These are phyloP conservation scores for Clarireedia paspali DNA, from an alignment of 2,329 filamentous ascomycete species.

Conservation along the genomic window DNA sequence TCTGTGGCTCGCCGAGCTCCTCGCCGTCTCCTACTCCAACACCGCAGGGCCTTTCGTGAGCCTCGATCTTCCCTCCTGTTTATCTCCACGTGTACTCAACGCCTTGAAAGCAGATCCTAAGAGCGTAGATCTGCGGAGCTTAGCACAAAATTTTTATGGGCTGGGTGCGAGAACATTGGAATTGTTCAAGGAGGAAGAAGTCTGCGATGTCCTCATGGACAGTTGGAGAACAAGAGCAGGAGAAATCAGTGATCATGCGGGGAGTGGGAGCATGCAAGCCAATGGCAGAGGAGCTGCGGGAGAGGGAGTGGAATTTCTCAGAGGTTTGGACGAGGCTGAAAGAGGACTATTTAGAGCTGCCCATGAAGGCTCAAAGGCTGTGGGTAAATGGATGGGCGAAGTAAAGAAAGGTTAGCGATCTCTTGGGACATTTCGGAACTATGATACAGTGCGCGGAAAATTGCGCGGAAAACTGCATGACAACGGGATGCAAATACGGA, in stretches of 20 bases:
- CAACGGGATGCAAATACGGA: too few species aligned
- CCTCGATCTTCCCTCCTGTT: constrained; percentile 69
- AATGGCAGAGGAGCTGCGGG: constrained; percentile 59
- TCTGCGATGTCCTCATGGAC: constrained; percentile 62
- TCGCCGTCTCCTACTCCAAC: constrained; percentile 57
- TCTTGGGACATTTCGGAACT: neutral
- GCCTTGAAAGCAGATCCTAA: constrained; percentile 86
- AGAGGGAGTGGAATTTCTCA: constrained; percentile 73
- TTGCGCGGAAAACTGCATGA: too few species aligned
- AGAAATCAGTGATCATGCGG: constrained; percentile 81
- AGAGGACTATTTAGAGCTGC: constrained; percentile 65
- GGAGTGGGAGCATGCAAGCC: constrained; percentile 68
- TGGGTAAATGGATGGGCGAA: constrained; percentile 58
- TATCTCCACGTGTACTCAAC: constrained; percentile 70
- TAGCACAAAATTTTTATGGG: constrained; percentile 82
- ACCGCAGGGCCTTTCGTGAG: constrained; percentile 56
- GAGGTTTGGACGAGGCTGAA: constrained; percentile 86
- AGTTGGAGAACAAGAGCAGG: constrained; percentile 76
- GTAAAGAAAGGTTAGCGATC: constrained; percentile 24
- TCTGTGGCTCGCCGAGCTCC: constrained; percentile 91
- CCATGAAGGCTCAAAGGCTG: constrained; percentile 64
- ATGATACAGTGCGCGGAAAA: neutral
- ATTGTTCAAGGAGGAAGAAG: constrained; percentile 82
- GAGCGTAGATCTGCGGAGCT: constrained; percentile 73
- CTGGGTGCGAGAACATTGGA: constrained; percentile 81